phyloP scores from a whole-genome alignment of 768 basidiomycete species.

The Suillus weaverae region DNA sequence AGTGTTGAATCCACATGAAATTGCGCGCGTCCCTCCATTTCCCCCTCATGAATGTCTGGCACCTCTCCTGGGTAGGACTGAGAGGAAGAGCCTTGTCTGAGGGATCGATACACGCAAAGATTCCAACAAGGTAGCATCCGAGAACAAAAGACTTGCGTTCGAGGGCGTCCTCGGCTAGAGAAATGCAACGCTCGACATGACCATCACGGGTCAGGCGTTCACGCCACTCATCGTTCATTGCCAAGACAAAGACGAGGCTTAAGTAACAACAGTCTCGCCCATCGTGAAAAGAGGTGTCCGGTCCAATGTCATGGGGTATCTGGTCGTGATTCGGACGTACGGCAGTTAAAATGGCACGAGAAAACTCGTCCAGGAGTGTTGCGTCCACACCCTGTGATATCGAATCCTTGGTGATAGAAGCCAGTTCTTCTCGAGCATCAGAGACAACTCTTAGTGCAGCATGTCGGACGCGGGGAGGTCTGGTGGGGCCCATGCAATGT shows the following conservation, averaged over 20 bases:
- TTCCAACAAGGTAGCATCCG: neutral
- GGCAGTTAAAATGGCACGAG: neutral
- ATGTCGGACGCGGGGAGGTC: neutral
- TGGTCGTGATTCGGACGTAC: neutral
- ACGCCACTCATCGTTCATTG: no score
- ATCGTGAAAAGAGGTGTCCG: neutral
- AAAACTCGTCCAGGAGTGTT: neutral
- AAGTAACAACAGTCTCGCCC: neutral
- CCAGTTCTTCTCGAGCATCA: neutral
- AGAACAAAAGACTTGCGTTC: no score
- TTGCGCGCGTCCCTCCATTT: neutral
- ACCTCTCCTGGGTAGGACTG: neutral
- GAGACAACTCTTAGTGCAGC: neutral
- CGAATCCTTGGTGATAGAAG: neutral
- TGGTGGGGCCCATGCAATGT: neutral
- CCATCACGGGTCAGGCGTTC: no score
- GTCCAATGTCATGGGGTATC: neutral
- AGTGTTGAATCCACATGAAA: accelerated
- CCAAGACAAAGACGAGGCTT: no score
- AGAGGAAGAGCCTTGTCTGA: neutral
- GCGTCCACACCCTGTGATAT: neutral
- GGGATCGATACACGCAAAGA: neutral
- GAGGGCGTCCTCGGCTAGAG: no score
- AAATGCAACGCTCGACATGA: no score
- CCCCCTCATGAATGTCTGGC: neutral